Evolutionary conservation across 805 yeast species (phyloP).

Genomic region (Candida parachauliodes): DNA sequence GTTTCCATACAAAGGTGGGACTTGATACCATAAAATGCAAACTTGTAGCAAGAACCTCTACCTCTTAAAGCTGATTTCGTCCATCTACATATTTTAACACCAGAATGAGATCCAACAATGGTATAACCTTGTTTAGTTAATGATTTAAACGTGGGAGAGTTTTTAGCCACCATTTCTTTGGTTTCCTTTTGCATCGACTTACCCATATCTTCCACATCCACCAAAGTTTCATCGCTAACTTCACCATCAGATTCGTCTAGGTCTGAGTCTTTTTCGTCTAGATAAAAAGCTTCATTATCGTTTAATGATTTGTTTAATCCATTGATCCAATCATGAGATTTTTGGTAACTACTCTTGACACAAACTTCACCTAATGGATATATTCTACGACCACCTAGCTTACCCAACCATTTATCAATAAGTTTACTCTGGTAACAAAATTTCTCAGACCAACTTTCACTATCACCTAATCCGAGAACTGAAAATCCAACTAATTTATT

Average conservation of each 20-base stretch:
- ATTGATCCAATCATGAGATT: constrained; percentile 64
- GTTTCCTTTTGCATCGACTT: constrained; percentile 15
- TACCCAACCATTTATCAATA: constrained; percentile 73
- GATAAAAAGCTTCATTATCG: constrained; percentile 67
- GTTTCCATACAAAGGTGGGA: constrained; percentile 95
- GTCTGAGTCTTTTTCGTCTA: constrained; percentile 59
- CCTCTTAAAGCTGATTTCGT: constrained; percentile 92
- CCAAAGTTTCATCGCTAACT: constrained; percentile 40
- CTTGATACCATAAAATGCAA: constrained; percentile 84
- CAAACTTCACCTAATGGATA: constrained; percentile 84
- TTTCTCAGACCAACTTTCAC: constrained; percentile 72
- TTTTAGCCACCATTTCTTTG: constrained; percentile 86
- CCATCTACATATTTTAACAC: constrained; percentile 95
- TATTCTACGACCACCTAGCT: constrained; percentile 80
- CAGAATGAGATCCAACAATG: constrained; percentile 90
- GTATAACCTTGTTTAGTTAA: constrained; percentile 92
- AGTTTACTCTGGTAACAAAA: constrained; percentile 82
- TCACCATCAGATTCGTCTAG: constrained; percentile 46
- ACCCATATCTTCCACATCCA: constrained; percentile 87
- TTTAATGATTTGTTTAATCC: constrained; percentile 55
- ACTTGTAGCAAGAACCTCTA: constrained; percentile 90
- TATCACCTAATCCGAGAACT: constrained; percentile 84
- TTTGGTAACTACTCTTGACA: constrained; percentile 50
- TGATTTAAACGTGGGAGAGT: constrained; percentile 84
- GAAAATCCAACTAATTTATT: constrained; percentile 69